These are phyloP conservation scores for Arabidopsis arenosa DNA, from an alignment of 345 rosid species.

Conservation along the genomic window DNA sequence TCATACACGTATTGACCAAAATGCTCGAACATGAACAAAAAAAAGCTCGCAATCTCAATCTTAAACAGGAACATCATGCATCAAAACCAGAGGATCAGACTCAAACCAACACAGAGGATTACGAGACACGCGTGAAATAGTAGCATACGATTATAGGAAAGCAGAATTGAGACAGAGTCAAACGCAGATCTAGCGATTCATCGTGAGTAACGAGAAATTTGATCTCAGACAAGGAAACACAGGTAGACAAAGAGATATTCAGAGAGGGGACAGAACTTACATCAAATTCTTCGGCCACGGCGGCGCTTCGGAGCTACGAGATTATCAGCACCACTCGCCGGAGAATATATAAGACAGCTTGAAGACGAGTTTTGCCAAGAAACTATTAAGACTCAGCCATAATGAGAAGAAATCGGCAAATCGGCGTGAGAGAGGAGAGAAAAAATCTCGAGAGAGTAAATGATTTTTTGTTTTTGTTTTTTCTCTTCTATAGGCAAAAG, in stretches of 20 bases:
- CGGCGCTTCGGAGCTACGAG: conserved; percentile 28
- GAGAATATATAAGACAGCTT: conserved; percentile 14
- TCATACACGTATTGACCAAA: conserved; percentile 17
- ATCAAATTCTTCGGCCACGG: conserved; percentile 45
- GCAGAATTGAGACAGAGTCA: background rate
- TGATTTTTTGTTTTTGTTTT: too few species aligned
- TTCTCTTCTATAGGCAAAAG: too few species aligned
- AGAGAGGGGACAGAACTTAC: conserved; percentile 24
- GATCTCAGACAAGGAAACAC: conserved; percentile 10
- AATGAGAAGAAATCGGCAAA: too few species aligned
- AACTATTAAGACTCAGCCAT: background rate
- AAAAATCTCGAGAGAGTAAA: too few species aligned
- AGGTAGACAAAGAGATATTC: background rate
- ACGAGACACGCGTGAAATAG: background rate
- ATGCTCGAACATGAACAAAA: conserved; percentile 7
- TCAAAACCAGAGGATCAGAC: conserved; percentile 21
- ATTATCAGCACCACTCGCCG: conserved; percentile 35
- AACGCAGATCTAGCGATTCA: conserved; percentile 41
- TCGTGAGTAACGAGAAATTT: conserved; percentile 20
- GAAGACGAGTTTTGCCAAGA: background rate
- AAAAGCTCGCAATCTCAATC: conserved; percentile 15
- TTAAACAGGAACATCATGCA: conserved; percentile 13
- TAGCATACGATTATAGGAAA: background rate
- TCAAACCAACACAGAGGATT: background rate
- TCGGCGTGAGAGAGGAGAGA: too few species aligned